Evolutionary conservation across 139 green algal genomes (phyloP), one percentile per base, ranked within the genome.

Genomic region (Chlorella sp.): DNA sequence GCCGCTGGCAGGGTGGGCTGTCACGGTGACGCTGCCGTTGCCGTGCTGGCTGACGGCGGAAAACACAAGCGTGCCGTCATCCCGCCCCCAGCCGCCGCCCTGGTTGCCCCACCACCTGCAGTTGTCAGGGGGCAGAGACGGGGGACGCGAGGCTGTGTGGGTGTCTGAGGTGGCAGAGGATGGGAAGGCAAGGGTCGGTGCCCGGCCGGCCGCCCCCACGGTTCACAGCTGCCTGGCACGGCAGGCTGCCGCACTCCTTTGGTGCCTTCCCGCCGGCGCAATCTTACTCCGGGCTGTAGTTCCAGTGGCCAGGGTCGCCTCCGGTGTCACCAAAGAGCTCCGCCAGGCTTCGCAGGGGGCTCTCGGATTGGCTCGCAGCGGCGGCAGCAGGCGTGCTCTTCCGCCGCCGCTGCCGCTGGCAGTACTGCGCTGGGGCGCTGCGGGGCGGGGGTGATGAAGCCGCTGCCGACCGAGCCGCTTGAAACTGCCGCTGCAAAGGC

Each of bases 91-190:
- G 53, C 94, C 92, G 66, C 81, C 94, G 37, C 60, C 89, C 75
- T 96, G 94, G 40, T 82, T 93, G n/a, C 94, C 94, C 57, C 66
- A 96, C 94, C 94, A 96, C 68, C 79, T 85, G 42, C 68, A 34
- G 14, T 76, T 15, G 78, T 4, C 21, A 36, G 40, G 78, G 11
- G 40, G 37, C n/a, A 36, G 36, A 81, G 37, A 37, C 71, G 3
- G 24, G 3, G 12, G 3, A 28, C 32, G 30, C 71, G 3, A 78
- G 71, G 26, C 28, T 16, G 28, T 9, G 19, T 15, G 16, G 30
- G 22, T 42, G 30, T n/a, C 73, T 42, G 73, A 7, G 18, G 73
- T 3, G 4, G 14, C 28, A 12, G 22, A 79, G 32, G 0, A 79
- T n/a, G n/a, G 30, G 16, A 0, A 40, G 30, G 14, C 9, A 12